These are phyloP conservation scores for Hygrocybe punicea DNA, from an alignment of 768 basidiomycete genomes.

Conservation along the genomic window DNA sequence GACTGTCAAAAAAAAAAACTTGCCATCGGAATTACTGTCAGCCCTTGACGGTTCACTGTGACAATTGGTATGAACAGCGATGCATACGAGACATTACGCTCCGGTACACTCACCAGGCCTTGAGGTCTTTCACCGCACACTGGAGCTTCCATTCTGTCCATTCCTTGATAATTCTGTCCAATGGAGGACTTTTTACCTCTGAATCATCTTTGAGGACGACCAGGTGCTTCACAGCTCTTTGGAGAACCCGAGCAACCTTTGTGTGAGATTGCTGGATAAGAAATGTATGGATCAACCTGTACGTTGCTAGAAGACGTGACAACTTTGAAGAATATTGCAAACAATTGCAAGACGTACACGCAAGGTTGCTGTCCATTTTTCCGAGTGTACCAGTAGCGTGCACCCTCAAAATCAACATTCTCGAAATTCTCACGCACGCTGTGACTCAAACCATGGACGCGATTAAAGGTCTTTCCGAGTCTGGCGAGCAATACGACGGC, in stretches of 20 bases:
- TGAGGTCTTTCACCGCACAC: background rate
- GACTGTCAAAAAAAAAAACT: no score
- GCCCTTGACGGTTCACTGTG: no score
- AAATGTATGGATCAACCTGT: constrained; percentile 73
- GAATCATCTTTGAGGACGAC: constrained; percentile 59
- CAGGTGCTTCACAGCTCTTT: constrained; percentile 64
- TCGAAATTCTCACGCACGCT: background rate
- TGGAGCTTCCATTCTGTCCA: constrained; percentile 45
- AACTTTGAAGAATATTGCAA: background rate
- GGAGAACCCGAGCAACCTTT: constrained; percentile 71
- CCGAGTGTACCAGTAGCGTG: background rate
- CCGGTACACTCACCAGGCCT: background rate
- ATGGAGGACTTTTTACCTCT: constrained; percentile 44
- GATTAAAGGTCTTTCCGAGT: constrained; percentile 75
- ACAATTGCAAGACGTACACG: constrained; percentile 39
- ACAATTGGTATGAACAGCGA: no score
- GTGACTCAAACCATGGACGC: constrained; percentile 36
- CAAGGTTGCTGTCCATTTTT: constrained; percentile 50
- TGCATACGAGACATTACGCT: background rate
- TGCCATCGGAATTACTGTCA: no score
- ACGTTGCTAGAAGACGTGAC: constrained; percentile 51
- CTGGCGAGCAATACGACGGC: constrained; percentile 68
- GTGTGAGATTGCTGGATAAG: constrained; percentile 59
- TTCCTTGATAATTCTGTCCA: constrained; percentile 63
- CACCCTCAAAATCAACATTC: background rate